phyloP scores from a whole-genome alignment of 352 stramenopile species.

The Globisporangium viniferum region DNA sequence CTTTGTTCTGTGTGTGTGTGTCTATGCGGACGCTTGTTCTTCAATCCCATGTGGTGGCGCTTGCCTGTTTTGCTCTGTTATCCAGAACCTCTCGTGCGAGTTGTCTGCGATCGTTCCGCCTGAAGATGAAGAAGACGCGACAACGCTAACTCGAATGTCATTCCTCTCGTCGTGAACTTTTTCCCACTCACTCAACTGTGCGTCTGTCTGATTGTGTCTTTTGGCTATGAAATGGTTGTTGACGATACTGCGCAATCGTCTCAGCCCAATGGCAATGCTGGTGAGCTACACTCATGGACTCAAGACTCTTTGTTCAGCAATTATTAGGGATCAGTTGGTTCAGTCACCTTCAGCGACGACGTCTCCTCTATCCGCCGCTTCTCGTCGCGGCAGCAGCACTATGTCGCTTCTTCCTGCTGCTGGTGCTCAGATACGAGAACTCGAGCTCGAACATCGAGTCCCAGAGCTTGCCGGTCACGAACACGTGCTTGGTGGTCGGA shows the following conservation, averaged over 20 bases:
- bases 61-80: not conserved
- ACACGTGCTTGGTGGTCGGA: slow-evolving; percentile 53
- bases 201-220: not conserved
- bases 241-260: not conserved
- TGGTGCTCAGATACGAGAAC: slow-evolving; percentile 44
- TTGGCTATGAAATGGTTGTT: not conserved
- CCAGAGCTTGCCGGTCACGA: slow-evolving; percentile 81
- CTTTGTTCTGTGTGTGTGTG: not conserved
- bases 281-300: not conserved
- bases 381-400: not conserved
- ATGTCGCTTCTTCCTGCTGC: slow-evolving; percentile 4
- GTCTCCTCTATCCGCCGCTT: not conserved
- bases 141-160: slow-evolving; percentile 17
- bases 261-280: not conserved
- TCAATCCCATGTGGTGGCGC: not conserved
- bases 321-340: not conserved
- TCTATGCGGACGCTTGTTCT: not conserved
- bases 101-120: slow-evolving; percentile 18
- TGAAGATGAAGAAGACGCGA: slow-evolving; percentile 20
- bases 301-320: not conserved
- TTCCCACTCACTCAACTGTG: not conserved
- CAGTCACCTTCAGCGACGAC: not conserved
- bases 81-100: slow-evolving; percentile 23
- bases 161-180: slow-evolving; percentile 18
- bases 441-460: slow-evolving; percentile 83